These are phyloP conservation scores for Kazachstania kunashirensis DNA, from an alignment of 805 yeast species.

Conservation along the genomic window DNA sequence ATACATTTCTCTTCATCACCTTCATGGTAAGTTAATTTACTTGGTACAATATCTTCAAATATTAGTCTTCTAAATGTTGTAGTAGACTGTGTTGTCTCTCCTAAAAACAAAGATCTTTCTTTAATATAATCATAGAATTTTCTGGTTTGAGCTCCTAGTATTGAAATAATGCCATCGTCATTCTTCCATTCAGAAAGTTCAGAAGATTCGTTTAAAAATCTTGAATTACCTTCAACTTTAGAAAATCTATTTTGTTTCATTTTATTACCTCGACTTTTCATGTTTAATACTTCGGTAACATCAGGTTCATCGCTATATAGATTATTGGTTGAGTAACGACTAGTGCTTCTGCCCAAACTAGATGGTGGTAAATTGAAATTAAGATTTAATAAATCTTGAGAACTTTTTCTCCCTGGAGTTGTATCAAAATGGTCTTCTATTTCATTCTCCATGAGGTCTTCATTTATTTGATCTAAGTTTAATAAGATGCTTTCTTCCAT, in stretches of 20 bases:
- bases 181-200: too few species aligned
- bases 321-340: conserved; percentile 14
- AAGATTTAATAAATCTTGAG: conserved; percentile 12
- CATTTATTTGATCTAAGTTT: conserved; percentile 25
- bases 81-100: conserved; percentile 12
- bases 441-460: conserved; percentile 17
- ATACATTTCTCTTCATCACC: conserved; percentile 1
- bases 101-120: conserved; percentile 16
- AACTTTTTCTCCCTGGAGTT: background rate
- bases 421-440: background rate
- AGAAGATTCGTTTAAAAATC: too few species aligned
- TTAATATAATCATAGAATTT: conserved; percentile 24
- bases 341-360: conserved; percentile 21
- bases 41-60: conserved; percentile 26
- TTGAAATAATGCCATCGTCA: too few species aligned
- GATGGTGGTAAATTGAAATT: conserved; percentile 27
- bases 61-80: conserved; percentile 14
- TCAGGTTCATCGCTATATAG: conserved; percentile 8
- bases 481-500: conserved; percentile 11
- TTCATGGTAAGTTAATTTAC: conserved; percentile 7
- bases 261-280: conserved; percentile 6
- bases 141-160: conserved; percentile 21
- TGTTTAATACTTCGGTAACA: conserved; percentile 13
- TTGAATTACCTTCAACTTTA: too few species aligned
- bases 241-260: too few species aligned